A percentile compares a stretch with the other conserved stretches of the same genome.
phyloP scores from a whole-genome alignment of 2,329 filamentous ascomycete species.

The Penicillium sp. region DNA sequence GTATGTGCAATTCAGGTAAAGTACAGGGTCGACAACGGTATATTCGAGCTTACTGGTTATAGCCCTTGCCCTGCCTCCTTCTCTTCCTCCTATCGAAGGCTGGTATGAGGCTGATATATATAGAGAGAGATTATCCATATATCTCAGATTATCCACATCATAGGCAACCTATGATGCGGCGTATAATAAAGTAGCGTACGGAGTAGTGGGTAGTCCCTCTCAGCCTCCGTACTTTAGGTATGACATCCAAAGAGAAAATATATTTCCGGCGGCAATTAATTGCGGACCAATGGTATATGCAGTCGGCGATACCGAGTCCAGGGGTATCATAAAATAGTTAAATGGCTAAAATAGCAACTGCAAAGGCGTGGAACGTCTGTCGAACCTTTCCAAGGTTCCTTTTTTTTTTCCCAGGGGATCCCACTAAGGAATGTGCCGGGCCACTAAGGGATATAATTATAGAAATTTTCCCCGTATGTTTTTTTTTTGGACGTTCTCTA shows the following conservation, averaged over 20 bases:
- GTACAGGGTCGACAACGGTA: background rate
- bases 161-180: background rate
- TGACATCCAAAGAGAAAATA: background rate
- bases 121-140: background rate
- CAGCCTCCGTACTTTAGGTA: background rate
- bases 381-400: conserved; percentile 8
- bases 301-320: background rate
- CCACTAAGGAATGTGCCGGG: conserved; percentile 9
- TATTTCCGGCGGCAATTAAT: background rate
- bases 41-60: background rate
- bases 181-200: background rate
- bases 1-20: background rate
- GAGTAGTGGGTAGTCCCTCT: background rate
- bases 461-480: background rate
- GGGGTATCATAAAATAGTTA: background rate
- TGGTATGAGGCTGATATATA: background rate
- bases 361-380: conserved; percentile 8
- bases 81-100: background rate
- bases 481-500: background rate
- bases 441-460: conserved; percentile 9
- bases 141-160: background rate
- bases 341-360: background rate
- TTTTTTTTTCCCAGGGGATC: background rate
- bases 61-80: background rate
- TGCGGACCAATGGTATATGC: background rate